These are phyloP conservation scores for Spizellomyces punctatus DNA, from an alignment of 192 early-diverging fungal genomes.

Conservation along the genomic window DNA sequence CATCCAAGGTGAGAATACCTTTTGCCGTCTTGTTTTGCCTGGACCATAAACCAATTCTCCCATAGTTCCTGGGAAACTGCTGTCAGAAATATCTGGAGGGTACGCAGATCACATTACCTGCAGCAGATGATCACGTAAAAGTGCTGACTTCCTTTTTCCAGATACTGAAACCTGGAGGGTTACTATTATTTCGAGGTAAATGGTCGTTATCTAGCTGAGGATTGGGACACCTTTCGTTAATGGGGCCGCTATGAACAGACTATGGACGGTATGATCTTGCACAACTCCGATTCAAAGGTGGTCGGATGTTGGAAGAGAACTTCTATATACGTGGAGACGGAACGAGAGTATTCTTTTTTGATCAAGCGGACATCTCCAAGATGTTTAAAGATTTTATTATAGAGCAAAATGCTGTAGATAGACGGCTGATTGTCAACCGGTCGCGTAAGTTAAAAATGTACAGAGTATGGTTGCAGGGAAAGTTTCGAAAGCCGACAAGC, in stretches of 20 bases:
- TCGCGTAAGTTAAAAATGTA: slow-evolving; percentile 94
- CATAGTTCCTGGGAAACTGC: slow-evolving; percentile 73
- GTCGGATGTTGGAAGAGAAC: slow-evolving; percentile 86
- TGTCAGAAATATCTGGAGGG: slow-evolving; percentile 77
- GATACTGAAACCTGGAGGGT: slow-evolving; percentile 87
- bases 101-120: slow-evolving; percentile 20
- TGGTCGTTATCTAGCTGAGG: background rate
- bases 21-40: background rate
- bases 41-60: background rate
- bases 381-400: slow-evolving; percentile 68
- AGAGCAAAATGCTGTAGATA: slow-evolving; percentile 91
- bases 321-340: slow-evolving; percentile 98
- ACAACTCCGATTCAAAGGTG: slow-evolving; percentile 94
- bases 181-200: slow-evolving; percentile 74
- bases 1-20: slow-evolving; percentile 52
- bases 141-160: background rate
- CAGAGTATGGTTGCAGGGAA: slow-evolving; percentile 95
- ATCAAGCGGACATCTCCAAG: slow-evolving; percentile 49
- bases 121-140: too few species aligned
- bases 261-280: slow-evolving; percentile 98
- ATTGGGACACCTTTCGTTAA: background rate
- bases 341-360: slow-evolving; percentile 92
- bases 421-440: slow-evolving; percentile 92
- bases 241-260: slow-evolving; percentile 46
- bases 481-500: slow-evolving; percentile 75